A percentile compares a stretch with the other conserved stretches of the same genome.
Evolutionary conservation across 2,329 filamentous ascomycete species (phyloP).

Genomic region (Colletotrichum sp.): DNA sequence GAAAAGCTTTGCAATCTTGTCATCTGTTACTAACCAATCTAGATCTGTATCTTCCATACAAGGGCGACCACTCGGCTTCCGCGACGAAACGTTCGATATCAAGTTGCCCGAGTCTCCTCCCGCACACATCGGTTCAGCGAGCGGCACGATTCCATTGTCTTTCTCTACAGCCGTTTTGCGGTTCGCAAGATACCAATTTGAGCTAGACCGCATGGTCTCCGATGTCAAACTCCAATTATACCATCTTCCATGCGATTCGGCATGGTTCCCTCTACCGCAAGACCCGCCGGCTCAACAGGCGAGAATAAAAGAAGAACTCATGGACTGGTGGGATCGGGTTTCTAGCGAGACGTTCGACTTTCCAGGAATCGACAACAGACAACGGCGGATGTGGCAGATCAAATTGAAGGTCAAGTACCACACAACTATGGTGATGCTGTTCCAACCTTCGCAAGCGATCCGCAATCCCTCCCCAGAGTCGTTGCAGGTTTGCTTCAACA

Average conservation of each 20-base stretch:
- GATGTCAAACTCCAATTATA: constrained; percentile 29
- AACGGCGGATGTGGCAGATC: constrained; percentile 24
- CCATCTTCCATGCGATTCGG: constrained; percentile 24
- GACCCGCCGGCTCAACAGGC: constrained; percentile 10
- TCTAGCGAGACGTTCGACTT: not conserved
- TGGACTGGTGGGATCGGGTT: constrained; percentile 13
- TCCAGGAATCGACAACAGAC: constrained; percentile 10
- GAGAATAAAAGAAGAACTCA: constrained; percentile 18
- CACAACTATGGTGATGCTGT: constrained; percentile 35
- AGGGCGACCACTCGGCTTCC: constrained; percentile 38
- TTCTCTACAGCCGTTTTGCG: constrained; percentile 9
- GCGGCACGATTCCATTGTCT: not conserved
- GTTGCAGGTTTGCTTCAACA: constrained; percentile 34
- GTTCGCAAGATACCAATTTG: constrained; percentile 32
- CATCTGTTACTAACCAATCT: too few relatives aligned
- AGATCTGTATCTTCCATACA: too few relatives aligned
- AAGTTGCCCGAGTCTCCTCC: constrained; percentile 18
- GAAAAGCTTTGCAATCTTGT: too few relatives aligned
- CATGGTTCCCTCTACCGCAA: constrained; percentile 16
- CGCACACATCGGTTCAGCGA: not conserved
- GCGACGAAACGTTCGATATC: constrained; percentile 42
- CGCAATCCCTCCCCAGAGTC: constrained; percentile 31
- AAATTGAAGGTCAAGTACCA: constrained; percentile 38
- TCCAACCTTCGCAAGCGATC: constrained; percentile 40
- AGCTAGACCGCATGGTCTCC: constrained; percentile 27